These are phyloP conservation scores for Biscutella auriculata DNA, from an alignment of 441 rosid species.

Conservation along the genomic window DNA sequence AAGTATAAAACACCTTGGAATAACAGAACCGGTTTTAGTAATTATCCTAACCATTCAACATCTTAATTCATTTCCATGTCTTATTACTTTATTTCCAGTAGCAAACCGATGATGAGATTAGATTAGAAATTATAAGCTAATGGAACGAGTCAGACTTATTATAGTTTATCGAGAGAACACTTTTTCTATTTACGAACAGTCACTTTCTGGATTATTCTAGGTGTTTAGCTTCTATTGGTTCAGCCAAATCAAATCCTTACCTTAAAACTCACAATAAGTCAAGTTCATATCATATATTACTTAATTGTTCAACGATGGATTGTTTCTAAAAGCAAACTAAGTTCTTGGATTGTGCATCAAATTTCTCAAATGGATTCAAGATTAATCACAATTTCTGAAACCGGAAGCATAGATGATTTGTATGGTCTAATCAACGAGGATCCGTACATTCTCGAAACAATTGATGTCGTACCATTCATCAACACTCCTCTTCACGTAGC, in stretches of 20 bases:
- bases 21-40: too few relatives aligned
- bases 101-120: too few relatives aligned
- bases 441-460: background rate
- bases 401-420: conserved; percentile 14
- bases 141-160: too few relatives aligned
- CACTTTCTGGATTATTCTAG: background rate
- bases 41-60: too few relatives aligned
- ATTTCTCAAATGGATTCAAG: conserved; percentile 11
- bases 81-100: too few relatives aligned
- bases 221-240: conserved; percentile 2
- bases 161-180: background rate
- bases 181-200: background rate
- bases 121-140: too few relatives aligned
- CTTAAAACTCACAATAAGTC: background rate
- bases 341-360: background rate
- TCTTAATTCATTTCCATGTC: too few relatives aligned
- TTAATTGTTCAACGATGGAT: background rate
- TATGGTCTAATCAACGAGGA: conserved; percentile 1
- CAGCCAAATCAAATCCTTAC: background rate
- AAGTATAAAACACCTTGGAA: too few relatives aligned
- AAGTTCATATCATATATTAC: background rate
- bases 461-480: conserved; percentile 8
- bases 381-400: background rate
- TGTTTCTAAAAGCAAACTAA: background rate
- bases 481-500: conserved; percentile 20